Conservation (phyloP, 2,329 filamentous ascomycete genomes). For the Alternaria sp. region DNA sequence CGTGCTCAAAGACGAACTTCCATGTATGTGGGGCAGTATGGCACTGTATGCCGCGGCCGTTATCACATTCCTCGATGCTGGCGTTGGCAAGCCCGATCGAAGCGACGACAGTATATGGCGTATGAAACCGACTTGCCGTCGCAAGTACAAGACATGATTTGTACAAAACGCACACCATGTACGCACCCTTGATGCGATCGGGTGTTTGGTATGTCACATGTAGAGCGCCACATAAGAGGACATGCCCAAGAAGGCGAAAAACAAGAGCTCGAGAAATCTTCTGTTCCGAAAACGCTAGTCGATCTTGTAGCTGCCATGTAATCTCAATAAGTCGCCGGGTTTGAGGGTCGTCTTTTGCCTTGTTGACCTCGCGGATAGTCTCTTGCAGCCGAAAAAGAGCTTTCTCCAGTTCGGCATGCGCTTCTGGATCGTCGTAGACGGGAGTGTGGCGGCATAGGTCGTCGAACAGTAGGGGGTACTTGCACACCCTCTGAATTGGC, state of each 20-base stretch:
- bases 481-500: constrained; percentile 92
- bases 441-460: constrained; percentile 85
- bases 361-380: constrained; percentile 80
- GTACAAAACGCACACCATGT: constrained; percentile 87
- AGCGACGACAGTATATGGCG: constrained; percentile 74
- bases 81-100: constrained; percentile 72
- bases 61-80: constrained; percentile 74
- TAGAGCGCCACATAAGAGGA: constrained; percentile 81
- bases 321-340: constrained; percentile 75
- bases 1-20: constrained; percentile 85
- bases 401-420: constrained; percentile 80
- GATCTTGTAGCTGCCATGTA: constrained; percentile 84
- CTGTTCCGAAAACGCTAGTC: constrained; percentile 74
- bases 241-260: constrained; percentile 81
- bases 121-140: constrained; percentile 66
- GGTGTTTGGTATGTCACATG: constrained; percentile 81
- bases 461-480: constrained; percentile 85
- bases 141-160: constrained; percentile 80
- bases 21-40: constrained; percentile 86
- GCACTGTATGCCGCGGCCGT: constrained; percentile 82
- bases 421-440: constrained; percentile 81
- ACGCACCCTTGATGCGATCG: constrained; percentile 73
- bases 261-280: constrained; percentile 48
- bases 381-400: constrained; percentile 74
- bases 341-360: constrained; percentile 77